Base-by-base conservation (phyloP, 2,329 filamentous ascomycete genomes). In the Cercospora zeina region DNA sequence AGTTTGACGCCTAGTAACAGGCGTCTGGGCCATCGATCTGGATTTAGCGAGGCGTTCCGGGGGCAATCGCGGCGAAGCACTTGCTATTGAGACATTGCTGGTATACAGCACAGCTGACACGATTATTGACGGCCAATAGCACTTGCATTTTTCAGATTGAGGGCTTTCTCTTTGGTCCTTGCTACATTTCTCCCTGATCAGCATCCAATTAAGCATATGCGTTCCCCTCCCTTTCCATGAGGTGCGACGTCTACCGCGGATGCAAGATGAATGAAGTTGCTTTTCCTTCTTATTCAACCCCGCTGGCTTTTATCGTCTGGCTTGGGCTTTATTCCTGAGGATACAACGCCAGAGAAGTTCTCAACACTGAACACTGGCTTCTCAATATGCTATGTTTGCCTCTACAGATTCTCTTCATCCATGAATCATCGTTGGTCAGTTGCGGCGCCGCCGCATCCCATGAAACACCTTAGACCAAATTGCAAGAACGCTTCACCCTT, bases 171-270 rank as follows among this genome's bases (percentile, higher is more conserved):
- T 14, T n/a, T 45, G 45, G 16, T 27, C 33, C 19, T 34, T 51
- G 21, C 27, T 36, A 30, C 24, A 24, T 10, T 33, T 3, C 21
- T 42, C 13, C 27, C n/a, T 39, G 42, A 49, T 10, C 58, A 56
- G 62, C 62, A 61, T 61, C 54, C 62, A 54, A 63, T 61, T 34
- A 61, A 63, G 62, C 62, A 63, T 63, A 63, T 63, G 62, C 62
- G 62, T 63, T 47, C 42, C 58, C 54, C 54, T 59, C 58, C 47
- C 27, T 54, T 10, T n/a, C 62, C 24, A 60, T 60, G 58, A 58
- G 62, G 50, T 47, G 33, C 42, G 53, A 63, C 62, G 57, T 60
- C 62, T 60, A 63, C 58, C 57, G 45, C 42, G 62, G 54, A 49
- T 61, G 62, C 61, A 59, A 62, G 50, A 62, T 59, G 31, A 14